Base-by-base conservation (phyloP, 2,329 filamentous ascomycete species). In the Diaporthe australafricana region DNA sequence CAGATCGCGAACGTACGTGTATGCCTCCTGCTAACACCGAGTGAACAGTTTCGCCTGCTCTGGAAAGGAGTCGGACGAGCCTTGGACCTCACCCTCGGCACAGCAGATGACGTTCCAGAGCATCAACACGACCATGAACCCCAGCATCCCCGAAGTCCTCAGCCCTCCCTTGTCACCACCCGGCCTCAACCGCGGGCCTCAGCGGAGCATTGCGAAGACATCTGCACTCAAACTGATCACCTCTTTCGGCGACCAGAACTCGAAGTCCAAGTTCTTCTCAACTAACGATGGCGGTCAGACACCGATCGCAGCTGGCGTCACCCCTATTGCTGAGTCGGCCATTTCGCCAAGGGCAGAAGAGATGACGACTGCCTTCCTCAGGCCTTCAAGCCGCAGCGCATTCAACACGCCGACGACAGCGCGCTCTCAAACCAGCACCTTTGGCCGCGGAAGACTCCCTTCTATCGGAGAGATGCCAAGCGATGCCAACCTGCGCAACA, bases 221-320 rank as follows among this genome's bases (percentile, higher is more conserved):
- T 94, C 94, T 12, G 91, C 96, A 0, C 85, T 98, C 73, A 98
- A 97, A 80, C 88, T 98, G 2, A 97, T 98, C 77, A 98, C 96
- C 0, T 92, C 93, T 0, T 98, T 99, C 77, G 93, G 91, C 9
- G 89, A 91, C 60, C 85, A 86, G 56, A 83, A 83, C 5, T 84
- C 85, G 27, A 91, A 92, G 74, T 89, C 91, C 68, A 91, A 90
- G 81, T 91, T 94, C 82, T 90, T 91, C 76, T 83, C 85, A 0
- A 80, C 84, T 48, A 83, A 81, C 7, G 89, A 91, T 63, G 88
- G 86, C 45, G 88, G 88, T 11, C 85, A 85, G 75, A 98, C 95
- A 0, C 95, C 95, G 0, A 92, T 95, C 75, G 93, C 93, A 12
- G 91, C 91, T 1, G 94, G 93, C n/a, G 89, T 93, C 0, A 98